These are phyloP conservation scores for Silene latifolia DNA, from an alignment of 148 eudicot species.

Conservation along the genomic window DNA sequence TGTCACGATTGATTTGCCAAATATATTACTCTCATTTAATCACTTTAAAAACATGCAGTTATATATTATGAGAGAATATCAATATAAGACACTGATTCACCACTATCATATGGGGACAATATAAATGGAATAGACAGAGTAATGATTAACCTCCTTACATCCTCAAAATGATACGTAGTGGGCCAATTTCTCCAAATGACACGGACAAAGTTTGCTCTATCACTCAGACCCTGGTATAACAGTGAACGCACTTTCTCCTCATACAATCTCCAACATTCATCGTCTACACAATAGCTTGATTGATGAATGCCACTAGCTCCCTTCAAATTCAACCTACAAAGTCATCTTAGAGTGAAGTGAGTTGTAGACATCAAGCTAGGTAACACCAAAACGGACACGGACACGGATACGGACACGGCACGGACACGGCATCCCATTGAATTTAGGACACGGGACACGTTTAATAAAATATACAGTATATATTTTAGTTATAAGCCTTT, in stretches of 20 bases:
- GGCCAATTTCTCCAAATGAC: conserved; percentile 72
- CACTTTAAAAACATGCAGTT: background rate
- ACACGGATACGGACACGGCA: too few relatives aligned
- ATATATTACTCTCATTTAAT: background rate
- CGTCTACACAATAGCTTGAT: conserved; percentile 66
- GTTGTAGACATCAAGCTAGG: conserved; percentile 1
- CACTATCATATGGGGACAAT: background rate
- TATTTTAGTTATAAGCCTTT: too few relatives aligned
- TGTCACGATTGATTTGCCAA: background rate
- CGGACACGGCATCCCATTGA: too few relatives aligned
- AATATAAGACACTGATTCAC: too few relatives aligned
- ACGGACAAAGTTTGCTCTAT: conserved; percentile 70
- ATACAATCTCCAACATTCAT: conserved; percentile 90
- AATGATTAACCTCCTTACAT: conserved; percentile 42
- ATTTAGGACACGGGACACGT: too few relatives aligned
- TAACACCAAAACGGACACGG: too few relatives aligned
- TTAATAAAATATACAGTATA: too few relatives aligned
- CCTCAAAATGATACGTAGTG: conserved; percentile 47
- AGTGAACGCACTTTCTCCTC: conserved; percentile 73
- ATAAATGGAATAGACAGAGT: background rate
- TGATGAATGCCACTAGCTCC: conserved; percentile 44
- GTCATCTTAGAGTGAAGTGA: background rate
- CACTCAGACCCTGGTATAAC: conserved; percentile 58
- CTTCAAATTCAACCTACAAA: conserved; percentile 69
- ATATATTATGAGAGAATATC: background rate